Base-by-base conservation (phyloP, 306 rosid species). In the Lablab purpureus region DNA sequence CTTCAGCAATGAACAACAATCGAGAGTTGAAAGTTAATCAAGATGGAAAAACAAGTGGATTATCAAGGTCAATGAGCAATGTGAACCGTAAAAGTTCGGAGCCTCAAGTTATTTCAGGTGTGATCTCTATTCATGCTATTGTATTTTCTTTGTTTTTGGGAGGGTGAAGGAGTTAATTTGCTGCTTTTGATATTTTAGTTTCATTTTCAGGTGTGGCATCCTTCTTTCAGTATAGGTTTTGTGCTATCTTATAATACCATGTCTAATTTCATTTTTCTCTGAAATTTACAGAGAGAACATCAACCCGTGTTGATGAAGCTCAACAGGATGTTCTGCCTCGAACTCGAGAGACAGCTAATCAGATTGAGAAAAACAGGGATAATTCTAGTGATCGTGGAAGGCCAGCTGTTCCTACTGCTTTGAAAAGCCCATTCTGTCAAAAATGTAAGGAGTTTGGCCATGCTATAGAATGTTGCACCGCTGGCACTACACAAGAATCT, bases 391-490 rank as follows among this genome's bases (percentile, higher is more conserved):
- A 76, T 80, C 83, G 77, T 41, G 49, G 70, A 28, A 87, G 74
- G 82, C 80, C 86, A 49, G 62, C 56, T 59, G 84, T 82, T 65
- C 34, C 82, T 45, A 70, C 81, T n/a, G n/a, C n/a, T 85, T 40
- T 89, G 19, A 86, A 83, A 86, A 18, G 73, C 65, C 60, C 79
- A 66, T 71, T 82, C 77, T 88, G 94, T 86, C 77, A 75, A 84
- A 92, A 85, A 72, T 94, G 96, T 84, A 89, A 94, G 82, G 94
- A 90, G 74, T 64, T 34, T 46, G 93, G 94, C 62, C 94, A 92
- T 86, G 50, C 89, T 67, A 76, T 79, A 13, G 98, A 92, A 69
- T 79, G 77, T 54, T 91, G 97, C 86, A 81, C 81, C 1, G 30
- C 22, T 82, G 86, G 88, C 37, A 71, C 63, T 70, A 67, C 77